Base-by-base conservation (phyloP, 495 filamentous ascomycete genomes). In the Umbilicaria muhlenbergii region DNA sequence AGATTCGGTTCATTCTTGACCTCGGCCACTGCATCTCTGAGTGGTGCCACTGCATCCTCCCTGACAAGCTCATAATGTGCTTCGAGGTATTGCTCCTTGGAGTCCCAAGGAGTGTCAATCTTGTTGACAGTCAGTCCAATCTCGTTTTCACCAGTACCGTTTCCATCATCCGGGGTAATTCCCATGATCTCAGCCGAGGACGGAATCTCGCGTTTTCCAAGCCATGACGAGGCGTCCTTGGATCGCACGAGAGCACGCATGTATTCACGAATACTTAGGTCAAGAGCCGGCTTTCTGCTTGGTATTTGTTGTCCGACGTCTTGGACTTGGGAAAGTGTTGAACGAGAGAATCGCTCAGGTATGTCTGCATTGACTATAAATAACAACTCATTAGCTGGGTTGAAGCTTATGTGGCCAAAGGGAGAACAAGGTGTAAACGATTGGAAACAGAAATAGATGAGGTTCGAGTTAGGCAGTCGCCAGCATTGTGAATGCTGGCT, bases 51-150 rank as follows among this genome's bases (percentile, higher is more conserved):
- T 0, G 66, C 67, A 48, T 86, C 81, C 44, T 80, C 74, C 35
- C 81, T 63, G n/a, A 82, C 57, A 11, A 86, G 63, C 13, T 68
- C 59, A 52, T 85, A 85, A 40, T 84, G 80, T 0, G 74, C 63
- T 44, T 66, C 54, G 2, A 86, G 60, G 37, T 83, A 84, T 0
- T 58, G 52, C 0, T 70, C 54, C 31, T 70, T 72, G 1, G 67
- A 70, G 0, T 43, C 32, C 67, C 68, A 76, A 5, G 68, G 59
- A 0, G 62, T 61, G 2, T 53, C 40, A 18, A 71, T 55, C 12
- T 51, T 53, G 36, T 75, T 73, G 1, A 38, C 18, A 0, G 64
- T 51, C 5, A 66, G 43, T 1, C 63, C 56, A 8, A 51, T 46
- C 11, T 59, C 52, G 10, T 53, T 49, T 6, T 47, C 45, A 11